A percentile compares a stretch with the other conserved stretches of the same genome.
Evolutionary conservation across 495 filamentous ascomycete species (phyloP).

Genomic region (Cryomyces minteri): DNA sequence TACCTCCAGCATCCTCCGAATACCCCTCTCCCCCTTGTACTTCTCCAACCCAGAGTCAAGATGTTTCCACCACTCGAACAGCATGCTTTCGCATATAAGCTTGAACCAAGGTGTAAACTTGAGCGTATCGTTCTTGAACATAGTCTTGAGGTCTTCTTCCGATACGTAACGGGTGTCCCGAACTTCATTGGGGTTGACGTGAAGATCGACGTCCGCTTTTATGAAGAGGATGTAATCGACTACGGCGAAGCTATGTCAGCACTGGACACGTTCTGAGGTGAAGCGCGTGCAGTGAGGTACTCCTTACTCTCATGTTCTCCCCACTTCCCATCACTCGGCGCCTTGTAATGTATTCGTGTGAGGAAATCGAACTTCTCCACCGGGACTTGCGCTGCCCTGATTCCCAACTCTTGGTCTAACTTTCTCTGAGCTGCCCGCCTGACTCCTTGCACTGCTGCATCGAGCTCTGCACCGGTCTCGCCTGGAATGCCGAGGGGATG

Average conservation of each 20-base stretch:
- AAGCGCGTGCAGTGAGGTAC: background rate
- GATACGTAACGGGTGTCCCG: constrained; percentile 68
- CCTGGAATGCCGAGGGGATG: constrained; percentile 83
- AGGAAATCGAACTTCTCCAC: constrained; percentile 83
- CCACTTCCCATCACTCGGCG: constrained; percentile 93
- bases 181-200: constrained; percentile 74
- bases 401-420: constrained; percentile 85
- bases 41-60: constrained; percentile 61
- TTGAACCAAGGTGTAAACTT: constrained; percentile 99
- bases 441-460: constrained; percentile 63
- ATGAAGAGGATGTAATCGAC: constrained; percentile 99
- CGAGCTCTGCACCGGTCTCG: constrained; percentile 75
- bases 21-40: constrained; percentile 70
- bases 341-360: constrained; percentile 95
- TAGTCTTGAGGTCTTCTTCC: constrained; percentile 59
- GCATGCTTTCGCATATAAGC: constrained; percentile 92
- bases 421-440: constrained; percentile 85
- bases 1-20: constrained; percentile 55
- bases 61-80: constrained; percentile 96
- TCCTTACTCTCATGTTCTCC: constrained; percentile 92
- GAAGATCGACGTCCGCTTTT: constrained; percentile 72
- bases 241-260: constrained; percentile 16
- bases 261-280: background rate
- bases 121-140: constrained; percentile 63
- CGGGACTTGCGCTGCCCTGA: constrained; percentile 79